Evolutionary conservation across 345 rosid species (phyloP).

Genomic region (Salix koriyanagi): DNA sequence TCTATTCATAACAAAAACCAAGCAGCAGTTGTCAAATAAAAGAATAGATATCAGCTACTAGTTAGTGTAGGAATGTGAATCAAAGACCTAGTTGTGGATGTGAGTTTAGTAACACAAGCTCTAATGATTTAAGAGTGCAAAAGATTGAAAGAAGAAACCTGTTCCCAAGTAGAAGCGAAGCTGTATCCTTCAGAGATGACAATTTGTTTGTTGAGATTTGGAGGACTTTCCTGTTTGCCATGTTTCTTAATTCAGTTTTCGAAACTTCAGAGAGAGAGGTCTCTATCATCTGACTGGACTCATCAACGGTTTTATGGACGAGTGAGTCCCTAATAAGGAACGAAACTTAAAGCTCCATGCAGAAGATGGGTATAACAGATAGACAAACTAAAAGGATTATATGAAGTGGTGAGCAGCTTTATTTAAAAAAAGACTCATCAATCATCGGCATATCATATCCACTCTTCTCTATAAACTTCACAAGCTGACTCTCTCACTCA

Average conservation of each 20-base stretch:
- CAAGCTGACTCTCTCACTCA: neutral
- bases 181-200: conserved; percentile 89
- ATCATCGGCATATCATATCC: neutral
- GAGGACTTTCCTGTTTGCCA: conserved; percentile 53
- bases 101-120: neutral
- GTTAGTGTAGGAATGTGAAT: neutral
- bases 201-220: conserved; percentile 58
- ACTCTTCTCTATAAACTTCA: too few species aligned
- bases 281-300: neutral
- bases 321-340: neutral
- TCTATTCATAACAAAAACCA: conserved; percentile 34
- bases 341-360: neutral
- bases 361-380: neutral
- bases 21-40: neutral
- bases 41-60: neutral
- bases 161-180: conserved; percentile 96
- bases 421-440: neutral
- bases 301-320: neutral
- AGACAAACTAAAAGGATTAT: neutral
- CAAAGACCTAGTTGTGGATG: neutral
- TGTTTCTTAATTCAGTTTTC: neutral
- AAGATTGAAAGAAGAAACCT: conserved; percentile 39
- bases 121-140: neutral
- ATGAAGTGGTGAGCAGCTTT: neutral
- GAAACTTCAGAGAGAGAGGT: neutral